These are phyloP conservation scores for Curvularia lunata DNA, from an alignment of 2,329 filamentous ascomycete species.

Conservation along the genomic window DNA sequence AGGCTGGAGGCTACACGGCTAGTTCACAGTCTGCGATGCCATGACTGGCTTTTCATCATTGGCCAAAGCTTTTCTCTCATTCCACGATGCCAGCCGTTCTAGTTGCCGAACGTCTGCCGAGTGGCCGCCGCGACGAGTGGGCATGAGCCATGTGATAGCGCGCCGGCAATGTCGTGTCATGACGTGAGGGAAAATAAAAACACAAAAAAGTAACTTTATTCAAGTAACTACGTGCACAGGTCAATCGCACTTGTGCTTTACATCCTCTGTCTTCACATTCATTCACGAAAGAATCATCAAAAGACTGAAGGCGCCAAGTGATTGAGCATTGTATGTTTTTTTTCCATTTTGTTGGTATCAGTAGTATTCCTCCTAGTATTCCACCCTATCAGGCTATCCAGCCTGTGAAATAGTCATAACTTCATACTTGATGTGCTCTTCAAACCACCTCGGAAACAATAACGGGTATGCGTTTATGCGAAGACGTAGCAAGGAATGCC, in stretches of 20 bases:
- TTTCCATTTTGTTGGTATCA: not conserved
- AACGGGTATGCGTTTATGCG: slow-evolving; percentile 25
- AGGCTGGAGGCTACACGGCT: not conserved
- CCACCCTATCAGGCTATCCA: not conserved
- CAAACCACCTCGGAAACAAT: not conserved
- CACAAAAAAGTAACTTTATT: too few species aligned
- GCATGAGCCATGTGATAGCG: not conserved
- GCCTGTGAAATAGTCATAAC: not conserved
- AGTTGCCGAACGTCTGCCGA: not conserved
- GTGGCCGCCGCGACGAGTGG: not conserved
- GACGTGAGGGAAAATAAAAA: not conserved
- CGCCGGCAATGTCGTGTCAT: not conserved
- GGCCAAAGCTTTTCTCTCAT: not conserved
- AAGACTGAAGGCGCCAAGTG: too few species aligned
- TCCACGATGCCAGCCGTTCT: not conserved
- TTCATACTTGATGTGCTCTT: not conserved
- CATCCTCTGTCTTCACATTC: not conserved
- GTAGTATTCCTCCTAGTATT: not conserved
- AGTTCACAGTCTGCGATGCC: not conserved
- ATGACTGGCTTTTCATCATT: not conserved
- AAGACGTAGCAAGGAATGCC: slow-evolving; percentile 47
- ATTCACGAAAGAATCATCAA: not conserved
- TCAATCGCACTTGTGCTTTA: not conserved
- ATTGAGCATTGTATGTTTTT: slow-evolving; percentile 1
- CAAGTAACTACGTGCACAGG: not conserved